Base-by-base conservation (phyloP, 441 rosid genomes). In the Metrosideros polymorpha region DNA sequence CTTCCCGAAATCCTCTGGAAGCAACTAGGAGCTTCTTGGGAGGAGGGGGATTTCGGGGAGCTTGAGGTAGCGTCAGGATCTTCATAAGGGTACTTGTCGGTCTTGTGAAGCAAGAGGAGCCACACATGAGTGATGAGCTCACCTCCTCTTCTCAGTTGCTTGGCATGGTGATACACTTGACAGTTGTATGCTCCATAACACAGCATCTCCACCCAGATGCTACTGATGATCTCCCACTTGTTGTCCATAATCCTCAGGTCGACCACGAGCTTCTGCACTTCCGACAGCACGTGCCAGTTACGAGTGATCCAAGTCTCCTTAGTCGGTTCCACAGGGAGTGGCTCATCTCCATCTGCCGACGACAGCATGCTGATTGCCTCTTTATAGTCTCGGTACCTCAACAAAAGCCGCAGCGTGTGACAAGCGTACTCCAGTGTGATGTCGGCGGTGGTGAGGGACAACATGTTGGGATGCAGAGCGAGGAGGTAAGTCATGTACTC, bases 121-220 rank as follows among this genome's bases (percentile, higher is more conserved):
- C 85, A 84, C 29, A 84, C 66, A 27, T 83, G 85, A 29, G 85
- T 84, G 85, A 83, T 83, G 63, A 83, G 66, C 71, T 83, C 85
- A 25, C 85, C 85, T 53, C 85, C 85, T 9, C 75, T 42, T 57
- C 85, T 84, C 29, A 84, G 29, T n/a, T 55, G 54, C 66, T 55
- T 56, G n/a, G 85, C 85, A 15, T 42, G 83, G 54, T 79, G 18
- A 61, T 61, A 61, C 22, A 1, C 71, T 7, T 14, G 39, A 29
- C 24, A 61, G 3, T 61, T 29, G 35, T 82, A 82, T 6, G 55
- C 55, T 29, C 39, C 83, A 82, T 29, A 22, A 19, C 83, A 82
- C 54, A 47, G 7, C 52, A 82, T 82, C 83, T 82, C 83, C 55
- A 82, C 83, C 55, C 55, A 82, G 35, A 82, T 19, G 54, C 83